These are phyloP conservation scores for Starmerella floris DNA, from an alignment of 805 yeast species.

Conservation along the genomic window DNA sequence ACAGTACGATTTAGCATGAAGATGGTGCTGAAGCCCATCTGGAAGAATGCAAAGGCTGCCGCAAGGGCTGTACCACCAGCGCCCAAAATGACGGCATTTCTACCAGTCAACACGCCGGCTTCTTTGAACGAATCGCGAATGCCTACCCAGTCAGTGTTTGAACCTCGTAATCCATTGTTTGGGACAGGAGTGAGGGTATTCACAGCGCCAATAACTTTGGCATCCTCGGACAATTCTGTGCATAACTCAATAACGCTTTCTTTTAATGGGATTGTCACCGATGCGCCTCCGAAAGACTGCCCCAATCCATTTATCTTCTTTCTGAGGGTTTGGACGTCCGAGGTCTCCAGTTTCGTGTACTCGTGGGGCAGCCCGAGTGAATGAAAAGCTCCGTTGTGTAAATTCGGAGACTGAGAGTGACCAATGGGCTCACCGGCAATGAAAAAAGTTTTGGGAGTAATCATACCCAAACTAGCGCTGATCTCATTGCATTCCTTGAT, in stretches of 20 bases:
- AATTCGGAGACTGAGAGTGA: conserved; percentile 79
- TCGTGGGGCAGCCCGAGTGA: conserved; percentile 64
- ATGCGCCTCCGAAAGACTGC: conserved; percentile 73
- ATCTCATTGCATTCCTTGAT: conserved; percentile 50
- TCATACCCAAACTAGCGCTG: conserved; percentile 49
- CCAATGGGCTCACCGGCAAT: conserved; percentile 70
- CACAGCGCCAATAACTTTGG: conserved; percentile 77
- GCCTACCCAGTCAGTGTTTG: conserved; percentile 94
- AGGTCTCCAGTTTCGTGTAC: conserved; percentile 57
- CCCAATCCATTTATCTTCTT: conserved; percentile 36
- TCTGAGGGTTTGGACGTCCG: conserved; percentile 44
- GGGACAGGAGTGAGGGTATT: conserved; percentile 64
- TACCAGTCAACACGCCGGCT: conserved; percentile 39
- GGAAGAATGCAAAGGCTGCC: conserved; percentile 71
- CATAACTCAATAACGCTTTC: conserved; percentile 59
- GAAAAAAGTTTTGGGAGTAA: conserved; percentile 44
- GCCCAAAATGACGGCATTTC: conserved; percentile 69
- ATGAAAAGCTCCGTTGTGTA: conserved; percentile 70
- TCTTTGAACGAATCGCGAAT: conserved; percentile 52
- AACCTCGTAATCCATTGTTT: conserved; percentile 39
- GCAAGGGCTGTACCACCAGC: conserved; percentile 98
- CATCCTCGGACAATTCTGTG: conserved; percentile 59
- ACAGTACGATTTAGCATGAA: conserved; percentile 71
- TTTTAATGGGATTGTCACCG: conserved; percentile 89
- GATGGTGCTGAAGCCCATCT: conserved; percentile 64